Base-by-base conservation (phyloP, 2,329 filamentous ascomycete genomes). In the Penicillium sp. region DNA sequence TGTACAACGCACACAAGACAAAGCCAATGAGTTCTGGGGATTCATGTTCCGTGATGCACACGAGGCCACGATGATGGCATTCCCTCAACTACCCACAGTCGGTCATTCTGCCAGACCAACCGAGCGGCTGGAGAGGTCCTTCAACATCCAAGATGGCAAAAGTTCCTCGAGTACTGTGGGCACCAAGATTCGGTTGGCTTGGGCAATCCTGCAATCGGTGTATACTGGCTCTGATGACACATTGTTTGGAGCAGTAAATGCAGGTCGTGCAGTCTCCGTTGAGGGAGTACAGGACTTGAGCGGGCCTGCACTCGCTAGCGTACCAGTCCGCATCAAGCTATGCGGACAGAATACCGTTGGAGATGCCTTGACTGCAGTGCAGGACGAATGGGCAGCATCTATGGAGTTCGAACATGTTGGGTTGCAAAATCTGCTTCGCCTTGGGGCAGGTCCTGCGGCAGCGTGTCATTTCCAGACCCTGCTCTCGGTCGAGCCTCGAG, bases 391-490 rank as follows among this genome's bases (percentile, higher is more conserved):
- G 59, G 57, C 50, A 13, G 40, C 49, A 9, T 21, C 42, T 2
- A 61, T 63, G 62, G 48, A 47, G 4, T 58, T 54, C 15, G 56
- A 60, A 13, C 62, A 63, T 40, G 50, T 62, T 17, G 62, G 62
- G 31, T 50, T 65, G 40, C 63, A 65, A 31, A 63, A 60, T 33
- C 40, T 65, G 2, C 57, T 64, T 17, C 63, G 43, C 21, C 38
- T 64, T n/a, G 56, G 63, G 2, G 45, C 56, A 1, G 61, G 63
- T 2, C 54, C 63, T 2, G 60, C 40, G 15, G 61, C 61, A 12
- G 61, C 61, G 1, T 65, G 63, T 59, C 51, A 56, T 17, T 65
- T 65, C 27, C 63, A 62, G 19, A 65, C 63, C 2, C 21, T 65
- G 29, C 27, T 63, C 6, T 43, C 62, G 3, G 62, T 65, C 5